Evolutionary conservation across 2,329 filamentous ascomycete species (phyloP).

Genomic region (Whalleya microplaca): DNA sequence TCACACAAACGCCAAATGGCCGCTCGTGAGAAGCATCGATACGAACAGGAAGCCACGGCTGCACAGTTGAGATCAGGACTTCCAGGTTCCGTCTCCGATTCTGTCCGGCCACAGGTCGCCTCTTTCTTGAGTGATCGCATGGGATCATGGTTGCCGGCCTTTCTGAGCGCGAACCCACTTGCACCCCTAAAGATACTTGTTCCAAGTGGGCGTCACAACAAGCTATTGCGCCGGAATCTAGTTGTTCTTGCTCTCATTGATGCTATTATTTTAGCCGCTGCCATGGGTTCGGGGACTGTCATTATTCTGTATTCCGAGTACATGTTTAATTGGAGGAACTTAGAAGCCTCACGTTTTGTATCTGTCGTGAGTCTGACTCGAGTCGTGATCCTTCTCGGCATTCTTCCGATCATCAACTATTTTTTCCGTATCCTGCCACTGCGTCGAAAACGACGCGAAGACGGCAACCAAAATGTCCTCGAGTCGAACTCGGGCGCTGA

Average conservation of each 20-base stretch:
- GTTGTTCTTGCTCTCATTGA: conserved; percentile 79
- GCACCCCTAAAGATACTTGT: conserved; percentile 77
- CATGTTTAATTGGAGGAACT: conserved; percentile 80
- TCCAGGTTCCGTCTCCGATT: conserved; percentile 17
- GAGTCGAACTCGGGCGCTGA: conserved; percentile 73
- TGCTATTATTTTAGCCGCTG: conserved; percentile 77
- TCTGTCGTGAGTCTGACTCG: conserved; percentile 78
- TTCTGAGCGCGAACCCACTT: conserved; percentile 67
- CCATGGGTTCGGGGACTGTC: conserved; percentile 80
- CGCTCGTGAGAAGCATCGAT: conserved; percentile 69
- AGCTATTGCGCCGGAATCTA: conserved; percentile 76
- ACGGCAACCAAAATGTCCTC: conserved; percentile 38
- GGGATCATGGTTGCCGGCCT: conserved; percentile 35
- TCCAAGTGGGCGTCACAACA: conserved; percentile 68
- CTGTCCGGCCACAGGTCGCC: conserved; percentile 25
- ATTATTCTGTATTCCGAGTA: conserved; percentile 82
- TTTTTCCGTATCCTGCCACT: conserved; percentile 65
- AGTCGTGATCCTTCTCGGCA: conserved; percentile 72
- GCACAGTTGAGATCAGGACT: conserved; percentile 29
- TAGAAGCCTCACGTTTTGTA: conserved; percentile 80
- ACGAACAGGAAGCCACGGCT: conserved; percentile 47
- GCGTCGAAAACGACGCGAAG: conserved; percentile 45
- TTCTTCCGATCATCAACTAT: conserved; percentile 79
- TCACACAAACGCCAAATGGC: conserved; percentile 70
- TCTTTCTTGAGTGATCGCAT: conserved; percentile 27